phyloP scores from a whole-genome alignment of 805 yeast genomes.

The Pichia pseudocactophila region DNA sequence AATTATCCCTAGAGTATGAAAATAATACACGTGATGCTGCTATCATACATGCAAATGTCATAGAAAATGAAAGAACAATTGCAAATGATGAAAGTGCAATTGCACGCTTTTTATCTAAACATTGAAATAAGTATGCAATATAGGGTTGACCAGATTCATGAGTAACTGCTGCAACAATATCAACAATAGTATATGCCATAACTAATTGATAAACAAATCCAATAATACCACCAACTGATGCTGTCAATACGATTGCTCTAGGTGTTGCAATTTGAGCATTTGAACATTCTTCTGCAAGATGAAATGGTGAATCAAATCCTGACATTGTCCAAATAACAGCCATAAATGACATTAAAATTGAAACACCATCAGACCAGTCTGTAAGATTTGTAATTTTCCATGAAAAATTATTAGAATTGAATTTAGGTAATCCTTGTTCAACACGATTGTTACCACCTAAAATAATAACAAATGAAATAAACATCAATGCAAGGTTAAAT shows the following conservation, averaged over 20 bases:
- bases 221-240: constrained; percentile 42
- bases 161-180: constrained; percentile 34
- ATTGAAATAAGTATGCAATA: constrained; percentile 43
- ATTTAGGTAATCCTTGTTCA: constrained; percentile 29
- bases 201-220: constrained; percentile 51
- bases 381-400: constrained; percentile 49
- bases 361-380: constrained; percentile 52
- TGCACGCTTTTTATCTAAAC: constrained; percentile 35
- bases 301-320: constrained; percentile 70
- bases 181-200: constrained; percentile 49
- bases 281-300: constrained; percentile 58
- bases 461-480: constrained; percentile 43
- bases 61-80: constrained; percentile 33
- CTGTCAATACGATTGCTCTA: constrained; percentile 51
- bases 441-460: constrained; percentile 38
- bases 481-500: constrained; percentile 38
- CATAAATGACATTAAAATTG: constrained; percentile 44
- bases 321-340: constrained; percentile 62
- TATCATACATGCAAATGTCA: constrained; percentile 48
- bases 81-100: constrained; percentile 35
- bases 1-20: constrained; percentile 50
- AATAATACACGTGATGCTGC: constrained; percentile 57
- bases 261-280: constrained; percentile 60
- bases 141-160: constrained; percentile 53
- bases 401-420: constrained; percentile 37